A percentile compares a stretch with the other conserved stretches of the same genome.
Evolutionary conservation across 176 grass and related monocot species (phyloP).

Genomic region (Musa itinerans): DNA sequence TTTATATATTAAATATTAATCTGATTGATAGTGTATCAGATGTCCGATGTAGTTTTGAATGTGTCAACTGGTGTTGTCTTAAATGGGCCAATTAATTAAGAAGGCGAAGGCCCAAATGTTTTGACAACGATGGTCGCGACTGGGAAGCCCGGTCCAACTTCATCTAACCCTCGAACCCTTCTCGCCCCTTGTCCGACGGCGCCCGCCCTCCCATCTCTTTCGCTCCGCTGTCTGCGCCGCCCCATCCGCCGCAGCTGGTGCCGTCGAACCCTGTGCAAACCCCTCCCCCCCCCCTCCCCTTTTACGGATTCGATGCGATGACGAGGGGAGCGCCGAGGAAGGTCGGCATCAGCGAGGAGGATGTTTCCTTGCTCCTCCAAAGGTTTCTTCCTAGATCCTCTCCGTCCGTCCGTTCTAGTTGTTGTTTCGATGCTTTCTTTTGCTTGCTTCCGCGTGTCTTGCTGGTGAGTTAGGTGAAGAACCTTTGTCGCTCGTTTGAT

Average conservation of each 20-base stretch:
- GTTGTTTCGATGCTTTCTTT: not conserved
- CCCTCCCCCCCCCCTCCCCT: not conserved
- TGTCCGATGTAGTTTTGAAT: too few species aligned
- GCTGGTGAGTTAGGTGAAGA: too few species aligned
- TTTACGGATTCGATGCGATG: not conserved
- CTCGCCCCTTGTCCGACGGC: not conserved
- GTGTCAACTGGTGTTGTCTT: too few species aligned
- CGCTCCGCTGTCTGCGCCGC: not conserved
- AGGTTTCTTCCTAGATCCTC: conserved; percentile 26
- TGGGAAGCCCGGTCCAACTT: too few species aligned
- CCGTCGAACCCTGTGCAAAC: not conserved
- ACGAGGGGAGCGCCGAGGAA: conserved; percentile 33
- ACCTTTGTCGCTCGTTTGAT: not conserved
- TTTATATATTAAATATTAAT: too few species aligned
- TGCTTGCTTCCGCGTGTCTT: not conserved
- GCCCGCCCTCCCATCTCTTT: not conserved
- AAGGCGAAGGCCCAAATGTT: too few species aligned
- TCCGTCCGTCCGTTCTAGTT: not conserved
- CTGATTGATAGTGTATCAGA: too few species aligned
- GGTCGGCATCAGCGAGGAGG: conserved; percentile 56
- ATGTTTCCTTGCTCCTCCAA: conserved; percentile 64
- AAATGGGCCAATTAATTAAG: too few species aligned
- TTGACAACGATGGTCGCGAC: too few species aligned
- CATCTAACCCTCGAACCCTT: too few species aligned
- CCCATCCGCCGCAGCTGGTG: not conserved